A percentile compares a stretch with the other conserved stretches of the same genome.
Evolutionary conservation across 148 eudicot species (phyloP).

Genomic region (Vaccinium myrtillus): DNA sequence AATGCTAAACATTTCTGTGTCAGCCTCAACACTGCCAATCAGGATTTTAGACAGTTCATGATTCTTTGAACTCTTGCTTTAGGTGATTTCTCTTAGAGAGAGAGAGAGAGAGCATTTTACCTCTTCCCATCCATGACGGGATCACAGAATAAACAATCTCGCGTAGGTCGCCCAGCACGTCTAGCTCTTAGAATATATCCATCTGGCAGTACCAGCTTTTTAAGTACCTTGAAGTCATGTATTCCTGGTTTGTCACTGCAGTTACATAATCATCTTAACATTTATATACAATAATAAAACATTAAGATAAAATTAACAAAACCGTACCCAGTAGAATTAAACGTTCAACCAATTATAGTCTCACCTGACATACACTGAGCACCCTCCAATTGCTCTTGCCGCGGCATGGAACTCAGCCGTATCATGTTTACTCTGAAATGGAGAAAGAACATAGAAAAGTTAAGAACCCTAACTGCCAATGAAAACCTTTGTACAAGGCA

Average conservation of each 20-base stretch:
- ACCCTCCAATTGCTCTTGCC: conserved; percentile 57
- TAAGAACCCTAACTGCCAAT: neutral
- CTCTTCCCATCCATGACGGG: conserved; percentile 59
- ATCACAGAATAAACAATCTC: conserved; percentile 59
- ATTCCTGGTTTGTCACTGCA: conserved; percentile 56
- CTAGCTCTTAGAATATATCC: conserved; percentile 56
- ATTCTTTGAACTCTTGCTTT: neutral
- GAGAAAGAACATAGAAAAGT: conserved; percentile 4
- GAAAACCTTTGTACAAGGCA: neutral
- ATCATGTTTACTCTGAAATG: conserved; percentile 49
- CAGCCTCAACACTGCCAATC: neutral
- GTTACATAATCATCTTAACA: neutral
- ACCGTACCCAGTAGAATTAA: neutral
- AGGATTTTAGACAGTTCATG: neutral
- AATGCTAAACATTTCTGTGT: neutral
- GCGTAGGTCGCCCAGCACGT: conserved; percentile 58
- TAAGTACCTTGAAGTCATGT: conserved; percentile 56
- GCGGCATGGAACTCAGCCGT: conserved; percentile 61
- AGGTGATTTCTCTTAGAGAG: neutral
- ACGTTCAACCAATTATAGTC: neutral
- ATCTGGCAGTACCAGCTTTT: conserved; percentile 53
- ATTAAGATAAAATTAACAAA: neutral
- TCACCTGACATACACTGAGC: conserved; percentile 63
- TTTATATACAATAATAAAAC: neutral
- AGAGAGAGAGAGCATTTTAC: conserved; percentile 22